Evolutionary conservation across 345 rosid species (phyloP).

Genomic region (Pseudoturritis turrita): DNA sequence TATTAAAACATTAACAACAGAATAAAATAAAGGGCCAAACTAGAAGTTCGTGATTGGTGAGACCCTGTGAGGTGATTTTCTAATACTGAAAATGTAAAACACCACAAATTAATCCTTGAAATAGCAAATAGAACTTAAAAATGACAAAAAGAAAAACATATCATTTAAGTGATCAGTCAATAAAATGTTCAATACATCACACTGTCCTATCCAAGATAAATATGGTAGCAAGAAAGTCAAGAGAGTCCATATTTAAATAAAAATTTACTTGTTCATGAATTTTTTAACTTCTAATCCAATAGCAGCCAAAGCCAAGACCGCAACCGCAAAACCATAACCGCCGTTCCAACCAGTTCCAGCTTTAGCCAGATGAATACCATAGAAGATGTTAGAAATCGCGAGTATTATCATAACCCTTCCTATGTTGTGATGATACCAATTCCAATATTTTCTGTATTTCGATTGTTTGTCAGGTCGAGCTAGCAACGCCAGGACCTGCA

Average conservation of each 20-base stretch:
- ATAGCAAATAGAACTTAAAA: not conserved
- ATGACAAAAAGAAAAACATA: not conserved
- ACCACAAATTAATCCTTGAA: not conserved
- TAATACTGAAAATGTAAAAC: not conserved
- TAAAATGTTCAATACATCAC: conserved; percentile 20
- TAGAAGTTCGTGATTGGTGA: not conserved
- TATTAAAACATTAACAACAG: not conserved
- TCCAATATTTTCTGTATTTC: conserved; percentile 66
- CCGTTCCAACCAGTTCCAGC: conserved; percentile 56
- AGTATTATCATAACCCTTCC: conserved; percentile 58
- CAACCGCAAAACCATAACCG: conserved; percentile 52
- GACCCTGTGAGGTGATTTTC: not conserved
- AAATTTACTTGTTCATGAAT: conserved; percentile 37
- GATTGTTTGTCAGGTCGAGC: conserved; percentile 56
- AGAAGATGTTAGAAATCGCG: conserved; percentile 67
- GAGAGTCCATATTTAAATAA: not conserved
- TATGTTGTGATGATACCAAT: conserved; percentile 65
- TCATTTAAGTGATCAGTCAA: not conserved
- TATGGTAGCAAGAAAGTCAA: not conserved
- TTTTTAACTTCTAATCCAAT: conserved; percentile 39
- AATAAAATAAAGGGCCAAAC: not conserved
- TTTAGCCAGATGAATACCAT: conserved; percentile 69
- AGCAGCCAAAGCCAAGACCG: conserved; percentile 36
- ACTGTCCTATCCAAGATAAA: conserved; percentile 9
- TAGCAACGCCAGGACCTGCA: conserved; percentile 57